A percentile compares a stretch with the other conserved stretches of the same genome.
Conservation (phyloP, 2,329 filamentous ascomycete genomes). For the Fusarium illudens region DNA sequence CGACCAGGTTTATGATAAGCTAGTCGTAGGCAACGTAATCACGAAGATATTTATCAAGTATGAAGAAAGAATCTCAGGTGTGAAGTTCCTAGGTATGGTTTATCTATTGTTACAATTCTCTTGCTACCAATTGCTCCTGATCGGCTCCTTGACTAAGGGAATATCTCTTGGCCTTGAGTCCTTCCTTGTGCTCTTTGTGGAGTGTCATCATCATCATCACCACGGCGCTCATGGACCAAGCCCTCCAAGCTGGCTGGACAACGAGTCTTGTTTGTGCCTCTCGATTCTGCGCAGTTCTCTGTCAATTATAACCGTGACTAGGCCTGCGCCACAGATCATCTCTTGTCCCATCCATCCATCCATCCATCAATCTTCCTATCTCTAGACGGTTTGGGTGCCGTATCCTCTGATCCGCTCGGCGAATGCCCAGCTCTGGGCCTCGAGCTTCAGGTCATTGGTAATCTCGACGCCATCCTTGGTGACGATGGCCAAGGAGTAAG, state of each 20-base stretch:
- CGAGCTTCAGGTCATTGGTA: conserved; percentile 84
- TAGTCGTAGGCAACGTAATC: conserved; percentile 36
- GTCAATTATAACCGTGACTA: conserved; percentile 20
- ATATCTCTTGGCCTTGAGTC: neutral
- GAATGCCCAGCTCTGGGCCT: conserved; percentile 98
- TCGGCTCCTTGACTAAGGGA: neutral
- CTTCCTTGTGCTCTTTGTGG: neutral
- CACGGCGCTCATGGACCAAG: neutral
- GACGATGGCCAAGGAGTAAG: conserved; percentile 90
- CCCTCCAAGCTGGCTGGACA: too few relatives aligned
- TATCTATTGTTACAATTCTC: conserved; percentile 15
- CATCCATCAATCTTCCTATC: neutral
- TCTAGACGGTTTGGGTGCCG: conserved; percentile 78
- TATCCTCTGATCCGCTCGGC: conserved; percentile 95
- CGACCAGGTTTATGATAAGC: conserved; percentile 29
- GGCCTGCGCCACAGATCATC: conserved; percentile 2
- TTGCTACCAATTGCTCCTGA: neutral
- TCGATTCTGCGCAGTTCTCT: conserved; percentile 10
- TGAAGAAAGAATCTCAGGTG: neutral
- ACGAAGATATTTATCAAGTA: conserved; percentile 30
- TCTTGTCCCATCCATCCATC: conserved; percentile 1
- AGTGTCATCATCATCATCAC: conserved; percentile 10
- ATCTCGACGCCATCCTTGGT: conserved; percentile 89
- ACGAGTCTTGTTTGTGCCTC: conserved; percentile 3
- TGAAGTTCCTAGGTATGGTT: neutral